Evolutionary conservation across 768 basidiomycete species (phyloP), one percentile per base, ranked within the genome.

Genomic region (Coprinopsis marcescibilis): DNA sequence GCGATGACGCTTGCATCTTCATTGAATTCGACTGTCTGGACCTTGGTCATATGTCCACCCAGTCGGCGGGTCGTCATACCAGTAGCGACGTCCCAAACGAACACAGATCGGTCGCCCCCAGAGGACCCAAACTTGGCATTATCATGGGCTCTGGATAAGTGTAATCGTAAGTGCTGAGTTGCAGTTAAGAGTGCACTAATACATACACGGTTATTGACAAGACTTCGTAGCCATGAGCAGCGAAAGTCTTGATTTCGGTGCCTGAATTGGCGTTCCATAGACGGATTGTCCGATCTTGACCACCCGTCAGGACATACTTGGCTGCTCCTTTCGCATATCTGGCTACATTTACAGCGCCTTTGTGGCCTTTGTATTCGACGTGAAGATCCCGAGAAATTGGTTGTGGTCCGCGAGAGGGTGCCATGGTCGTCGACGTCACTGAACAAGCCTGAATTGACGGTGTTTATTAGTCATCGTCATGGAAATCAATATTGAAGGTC

Each of bases 141-240:
- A 66, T 99, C 95, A 54, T 91, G 83, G 34, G 91, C 78, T 32
- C 89, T 95, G 54, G 44, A 34, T 23, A 23, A 13, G 17, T 23
- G 37, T 41, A 33, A 21, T 32, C 26, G 12, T 45, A 26, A 32
- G 29, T 17, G 20, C 6, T 26, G 37, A 20, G 14, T 4, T 42
- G 32, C 46, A 24, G 17, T 20, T 4, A 5, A 34, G 35, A 24
- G 46, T 52, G 33, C 27, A 15, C 13, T 27, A 38, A 25, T 49
- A 34, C 89, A 58, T 58, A 94, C 93, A 96, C 85, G 39, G 87
- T 76, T 40, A 99, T 70, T 2, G 89, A 89, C 33, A 98, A 76
- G 3, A 99, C 89, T 61, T 98, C 96, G 62, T 97, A 95, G 23
- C 92, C 95, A 63, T 98, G 95, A 7, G 89, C 90, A 47, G 81